Conservation (phyloP, 163 green algal species). For the Coccomyxa subellipsoidea region DNA sequence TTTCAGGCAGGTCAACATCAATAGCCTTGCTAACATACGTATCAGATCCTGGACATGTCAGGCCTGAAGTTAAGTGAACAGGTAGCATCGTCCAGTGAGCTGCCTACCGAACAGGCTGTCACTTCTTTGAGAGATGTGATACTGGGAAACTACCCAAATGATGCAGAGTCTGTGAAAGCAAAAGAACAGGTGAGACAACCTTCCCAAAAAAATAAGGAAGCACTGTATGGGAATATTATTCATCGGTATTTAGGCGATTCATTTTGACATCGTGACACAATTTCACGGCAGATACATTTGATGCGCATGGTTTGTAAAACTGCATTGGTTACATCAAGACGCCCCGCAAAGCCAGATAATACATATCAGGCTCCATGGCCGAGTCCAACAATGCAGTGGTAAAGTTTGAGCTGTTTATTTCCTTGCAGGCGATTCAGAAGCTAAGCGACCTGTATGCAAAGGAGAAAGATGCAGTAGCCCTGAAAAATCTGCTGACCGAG, state of each 20-base stretch:
- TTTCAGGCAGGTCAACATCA: too few species aligned
- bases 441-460: constrained; percentile 75
- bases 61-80: neutral
- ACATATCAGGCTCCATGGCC: too few species aligned
- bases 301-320: too few species aligned
- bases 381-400: too few species aligned
- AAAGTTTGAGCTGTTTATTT: neutral
- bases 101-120: constrained; percentile 14
- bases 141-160: constrained; percentile 27
- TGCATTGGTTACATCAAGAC: neutral
- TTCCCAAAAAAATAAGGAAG: too few species aligned
- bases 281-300: too few species aligned
- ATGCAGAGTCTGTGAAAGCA: constrained; percentile 32
- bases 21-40: neutral
- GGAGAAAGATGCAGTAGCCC: constrained; percentile 58
- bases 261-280: too few species aligned
- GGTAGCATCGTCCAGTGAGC: neutral
- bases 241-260: too few species aligned
- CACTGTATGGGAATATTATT: too few species aligned
- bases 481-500: constrained; percentile 78
- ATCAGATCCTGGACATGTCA: neutral
- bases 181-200: neutral
- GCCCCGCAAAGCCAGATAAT: too few species aligned
- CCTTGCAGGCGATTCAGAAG: constrained; percentile 13
- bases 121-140: constrained; percentile 30